Evolutionary conservation across 2,329 filamentous ascomycete species (phyloP), one percentile per base, ranked within the genome.

Genomic region (Dothiorella sarmentorum): DNA sequence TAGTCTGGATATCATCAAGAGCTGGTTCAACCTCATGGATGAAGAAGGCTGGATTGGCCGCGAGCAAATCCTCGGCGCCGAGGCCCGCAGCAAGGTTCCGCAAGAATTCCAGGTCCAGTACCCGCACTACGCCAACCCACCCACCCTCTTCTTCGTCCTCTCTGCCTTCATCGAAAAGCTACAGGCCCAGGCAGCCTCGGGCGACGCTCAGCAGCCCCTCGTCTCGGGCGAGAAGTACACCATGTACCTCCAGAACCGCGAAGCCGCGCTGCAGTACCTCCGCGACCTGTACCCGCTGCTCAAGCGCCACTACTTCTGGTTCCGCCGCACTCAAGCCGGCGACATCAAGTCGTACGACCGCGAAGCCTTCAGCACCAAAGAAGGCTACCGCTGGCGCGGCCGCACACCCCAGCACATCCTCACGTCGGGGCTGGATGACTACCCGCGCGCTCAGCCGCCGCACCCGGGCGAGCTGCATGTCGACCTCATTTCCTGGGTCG

Each of bases 41-140:
- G 89, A 94, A 15, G 91, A 97, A 71, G 94, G 94, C 56, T 99
- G 94, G 94, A 97, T 99, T 69, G 90, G 87, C 3, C 88, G 94
- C 53, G 94, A 99, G 77, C 92, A 97, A 75, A 97, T 99, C 61
- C 83, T 99, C 2, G 94, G 94, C 1, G 75, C 83, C 2, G 94
- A 99, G 76, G 94, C 94, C 45, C 86, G 93, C 62, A 96, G 89
- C 81, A 97, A 97, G 75, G 94, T 99, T 2, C 94, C 94, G 0
- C 73, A 81, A 4, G 92, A 97, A 73, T 99, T 99, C 72, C 92
- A 96, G 67, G 84, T 91, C 13, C 94, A 97, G 70, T 97, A 97
- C 70, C 93, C 94, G 22, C 92, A 97, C 73, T 97, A 97, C 68
- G 94, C 94, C 53, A 99, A 99, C 73, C 94, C 94, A 0, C 94